Evolutionary conservation across 2,329 filamentous ascomycete genomes (phyloP), one percentile per base, ranked within the genome.

Genomic region (Diaporthe australafricana): DNA sequence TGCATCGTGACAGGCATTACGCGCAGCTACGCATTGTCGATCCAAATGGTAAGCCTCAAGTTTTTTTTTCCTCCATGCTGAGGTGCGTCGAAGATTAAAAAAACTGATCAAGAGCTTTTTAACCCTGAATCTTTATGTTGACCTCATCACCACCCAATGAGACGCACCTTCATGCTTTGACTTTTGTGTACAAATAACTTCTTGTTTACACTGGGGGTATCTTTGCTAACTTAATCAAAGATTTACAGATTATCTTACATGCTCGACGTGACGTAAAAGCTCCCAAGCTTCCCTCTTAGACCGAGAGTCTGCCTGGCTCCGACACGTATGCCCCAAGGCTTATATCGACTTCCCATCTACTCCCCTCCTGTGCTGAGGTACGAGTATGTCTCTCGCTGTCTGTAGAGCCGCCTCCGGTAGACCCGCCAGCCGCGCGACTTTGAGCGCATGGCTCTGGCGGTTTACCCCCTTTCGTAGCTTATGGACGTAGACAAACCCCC

Each of bases 391-490:
- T 66, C 82, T 85, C 7, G 96, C 95, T 74, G 94, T 85, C 27
- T 84, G 83, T 69, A 98, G 90, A 4, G 92, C 94, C 55, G 87
- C 84, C 72, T 91, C 89, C 0, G 95, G 95, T 76, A 98, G 78
- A 1, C 94, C 95, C 7, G 96, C 97, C 76, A 98, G 84, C 74
- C 88, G 88, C 2, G 96, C 96, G n/a, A 99, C 96, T 79, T 98
- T 98, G 72, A 99, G 84, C 22, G 97, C 96, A 83, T 99, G 96
- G 74, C 94, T 97, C 75, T 93, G 87, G 66, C 91, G 89, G 81
- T 98, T 99, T 71, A 98, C 90, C 0, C 96, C 96, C 79, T 87
- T 90, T 69, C 90, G 89, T 81, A 99, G 82, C 75, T 88, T 92
- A 83, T 99, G 95, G 70, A 97, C 88, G 83, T 97, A 99, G 52